Base-by-base conservation (phyloP, 192 early-diverging fungal genomes). In the Backusella sp. region DNA sequence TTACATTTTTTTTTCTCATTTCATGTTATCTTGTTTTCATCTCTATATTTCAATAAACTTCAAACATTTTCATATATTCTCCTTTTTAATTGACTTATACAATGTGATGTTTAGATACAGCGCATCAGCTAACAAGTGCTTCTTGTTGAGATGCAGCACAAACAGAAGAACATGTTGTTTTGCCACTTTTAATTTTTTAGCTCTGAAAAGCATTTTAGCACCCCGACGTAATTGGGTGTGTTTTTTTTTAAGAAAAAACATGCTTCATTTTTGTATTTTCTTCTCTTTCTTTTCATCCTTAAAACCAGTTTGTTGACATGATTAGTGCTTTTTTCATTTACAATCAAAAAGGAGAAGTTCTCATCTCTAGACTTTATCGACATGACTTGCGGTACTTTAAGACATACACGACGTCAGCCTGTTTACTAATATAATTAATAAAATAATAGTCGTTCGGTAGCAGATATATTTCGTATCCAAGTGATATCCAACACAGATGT, bases 311-410 rank as follows among this genome's bases (percentile, higher is more conserved):
- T n/a, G 39, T 28, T 26, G 15, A 21, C 32, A 99, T 98, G 96
- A 91, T 99, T 66, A 95, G 93, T 81, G 96, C 91, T 21, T 90
- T 99, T 76, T 97, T 99, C 81, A 95, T 99, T 62, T 97, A 97
- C 86, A 99, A 97, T 88, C 96, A 94, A 79, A 99, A 99, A 83
- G 97, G 98, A 67, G 97, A 99, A 82, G 96, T 98, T 19, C 92
- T 99, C 37, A 98, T 99, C 72, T 97, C 96, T 32, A 90, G 98
- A 67, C 84, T 97, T 26, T 98, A 97, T 86, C 91, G 96, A 56
- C 93, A 95, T 76, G 98, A 99, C 80, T 88, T 98, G 39, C 97
- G 97, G 96, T 96, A 87, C 80, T 84, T 74, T 36, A 62, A 36
- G 23, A 59, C 4, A 9, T 14, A 0, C 6, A 23, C 65, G 39